These are phyloP conservation scores for Chlamydomonas urium DNA, from an alignment of 139 green algal genomes.

Conservation along the genomic window DNA sequence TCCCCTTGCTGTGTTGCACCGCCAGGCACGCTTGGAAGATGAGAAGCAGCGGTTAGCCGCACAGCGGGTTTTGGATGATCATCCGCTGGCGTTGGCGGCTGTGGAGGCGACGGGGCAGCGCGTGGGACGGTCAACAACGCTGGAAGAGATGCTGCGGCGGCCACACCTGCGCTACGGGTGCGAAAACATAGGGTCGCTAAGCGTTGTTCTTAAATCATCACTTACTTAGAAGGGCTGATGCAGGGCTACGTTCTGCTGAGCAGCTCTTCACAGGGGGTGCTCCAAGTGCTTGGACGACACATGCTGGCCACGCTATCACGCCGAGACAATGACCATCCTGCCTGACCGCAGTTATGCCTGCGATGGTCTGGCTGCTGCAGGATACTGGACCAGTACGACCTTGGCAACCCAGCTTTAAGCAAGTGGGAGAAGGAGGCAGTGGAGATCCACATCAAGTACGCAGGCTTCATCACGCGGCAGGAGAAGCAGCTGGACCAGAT, in stretches of 20 bases:
- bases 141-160: slow-evolving; percentile 83
- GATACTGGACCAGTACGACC: slow-evolving; percentile 15
- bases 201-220: too few relatives aligned
- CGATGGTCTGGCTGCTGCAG: too few relatives aligned
- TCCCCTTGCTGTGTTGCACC: background rate
- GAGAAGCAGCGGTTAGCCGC: slow-evolving; percentile 69
- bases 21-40: slow-evolving; percentile 49
- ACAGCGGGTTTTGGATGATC: slow-evolving; percentile 42
- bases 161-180: slow-evolving; percentile 82
- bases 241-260: too few relatives aligned
- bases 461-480: slow-evolving; percentile 88
- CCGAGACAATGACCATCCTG: too few relatives aligned
- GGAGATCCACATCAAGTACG: slow-evolving; percentile 97
- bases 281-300: too few relatives aligned
- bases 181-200: background rate
- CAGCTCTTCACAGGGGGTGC: too few relatives aligned
- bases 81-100: slow-evolving; percentile 40
- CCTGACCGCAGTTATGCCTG: too few relatives aligned
- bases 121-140: slow-evolving; percentile 37
- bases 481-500: slow-evolving; percentile 66
- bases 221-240: too few relatives aligned
- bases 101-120: slow-evolving; percentile 57
- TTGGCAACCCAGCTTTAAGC: background rate
- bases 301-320: too few relatives aligned
- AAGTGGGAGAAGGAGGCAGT: slow-evolving; percentile 59